Evolutionary conservation across 2,329 filamentous ascomycete species (phyloP).

Genomic region (Xylariales sp.): DNA sequence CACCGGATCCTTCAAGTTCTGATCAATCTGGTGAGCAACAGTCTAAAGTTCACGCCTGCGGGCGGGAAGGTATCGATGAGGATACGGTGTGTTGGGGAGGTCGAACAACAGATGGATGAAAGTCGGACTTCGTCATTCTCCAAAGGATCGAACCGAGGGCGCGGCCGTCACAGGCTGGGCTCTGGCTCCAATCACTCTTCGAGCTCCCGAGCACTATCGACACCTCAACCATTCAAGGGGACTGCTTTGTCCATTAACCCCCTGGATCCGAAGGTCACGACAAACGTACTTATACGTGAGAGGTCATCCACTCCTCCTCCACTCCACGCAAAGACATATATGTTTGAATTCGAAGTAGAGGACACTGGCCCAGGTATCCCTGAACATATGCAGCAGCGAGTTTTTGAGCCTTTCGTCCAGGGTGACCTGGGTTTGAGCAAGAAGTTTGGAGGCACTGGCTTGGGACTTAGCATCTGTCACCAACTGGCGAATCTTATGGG

Average conservation of each 20-base stretch:
- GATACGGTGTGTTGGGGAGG: slow-evolving; percentile 68
- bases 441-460: slow-evolving; percentile 83
- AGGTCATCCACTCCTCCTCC: slow-evolving; percentile 58
- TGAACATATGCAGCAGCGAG: slow-evolving; percentile 68
- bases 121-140: slow-evolving; percentile 51
- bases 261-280: slow-evolving; percentile 48
- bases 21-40: slow-evolving; percentile 90
- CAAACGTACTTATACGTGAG: slow-evolving; percentile 46
- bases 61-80: slow-evolving; percentile 71
- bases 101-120: slow-evolving; percentile 37
- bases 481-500: slow-evolving; percentile 82
- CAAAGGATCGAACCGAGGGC: slow-evolving; percentile 36
- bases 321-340: slow-evolving; percentile 56
- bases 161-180: slow-evolving; percentile 39
- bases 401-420: slow-evolving; percentile 94
- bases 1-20: slow-evolving; percentile 89
- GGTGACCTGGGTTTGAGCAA: slow-evolving; percentile 86
- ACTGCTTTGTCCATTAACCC: slow-evolving; percentile 61
- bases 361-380: slow-evolving; percentile 87
- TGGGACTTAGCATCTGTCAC: slow-evolving; percentile 85
- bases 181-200: slow-evolving; percentile 47
- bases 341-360: slow-evolving; percentile 84
- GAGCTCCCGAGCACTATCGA: slow-evolving; percentile 35
- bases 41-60: slow-evolving; percentile 81
- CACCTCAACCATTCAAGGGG: slow-evolving; percentile 31